A percentile compares a stretch with the other conserved stretches of the same genome.
Conservation (phyloP, 345 rosid genomes). For the Populus nigra region DNA sequence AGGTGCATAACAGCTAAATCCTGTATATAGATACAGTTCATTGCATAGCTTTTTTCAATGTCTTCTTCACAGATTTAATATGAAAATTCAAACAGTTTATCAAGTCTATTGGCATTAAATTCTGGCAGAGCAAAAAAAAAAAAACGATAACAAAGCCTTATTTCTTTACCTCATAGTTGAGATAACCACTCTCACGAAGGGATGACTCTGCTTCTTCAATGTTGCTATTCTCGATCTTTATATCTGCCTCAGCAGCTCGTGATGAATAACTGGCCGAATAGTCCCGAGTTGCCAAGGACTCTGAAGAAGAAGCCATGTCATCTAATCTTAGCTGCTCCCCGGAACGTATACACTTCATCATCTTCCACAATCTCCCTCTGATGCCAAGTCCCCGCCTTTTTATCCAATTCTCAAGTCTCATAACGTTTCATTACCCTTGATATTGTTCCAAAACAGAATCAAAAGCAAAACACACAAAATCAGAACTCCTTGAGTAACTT, state of each 20-base stretch:
- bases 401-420: conserved; percentile 50
- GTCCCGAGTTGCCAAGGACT: conserved; percentile 76
- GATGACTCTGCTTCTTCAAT: conserved; percentile 81
- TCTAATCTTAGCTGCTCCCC: conserved; percentile 50
- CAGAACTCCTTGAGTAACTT: conserved; percentile 15
- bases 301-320: conserved; percentile 53
- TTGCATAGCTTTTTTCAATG: not conserved
- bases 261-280: conserved; percentile 68
- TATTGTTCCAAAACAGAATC: conserved; percentile 26
- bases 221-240: conserved; percentile 62
- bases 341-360: conserved; percentile 74
- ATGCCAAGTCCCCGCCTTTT: conserved; percentile 31
- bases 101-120: not conserved
- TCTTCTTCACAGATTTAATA: not conserved
- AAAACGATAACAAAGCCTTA: not conserved
- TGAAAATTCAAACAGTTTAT: not conserved
- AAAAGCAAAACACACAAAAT: conserved; percentile 14
- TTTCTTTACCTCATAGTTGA: conserved; percentile 60
- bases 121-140: not conserved
- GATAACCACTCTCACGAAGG: conserved; percentile 76
- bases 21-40: not conserved
- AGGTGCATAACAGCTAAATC: not conserved
- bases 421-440: conserved; percentile 35
- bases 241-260: conserved; percentile 54
- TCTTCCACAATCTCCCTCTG: conserved; percentile 42